phyloP scores from a whole-genome alignment of 2,329 filamentous ascomycete species.

The Venturia nashicola region DNA sequence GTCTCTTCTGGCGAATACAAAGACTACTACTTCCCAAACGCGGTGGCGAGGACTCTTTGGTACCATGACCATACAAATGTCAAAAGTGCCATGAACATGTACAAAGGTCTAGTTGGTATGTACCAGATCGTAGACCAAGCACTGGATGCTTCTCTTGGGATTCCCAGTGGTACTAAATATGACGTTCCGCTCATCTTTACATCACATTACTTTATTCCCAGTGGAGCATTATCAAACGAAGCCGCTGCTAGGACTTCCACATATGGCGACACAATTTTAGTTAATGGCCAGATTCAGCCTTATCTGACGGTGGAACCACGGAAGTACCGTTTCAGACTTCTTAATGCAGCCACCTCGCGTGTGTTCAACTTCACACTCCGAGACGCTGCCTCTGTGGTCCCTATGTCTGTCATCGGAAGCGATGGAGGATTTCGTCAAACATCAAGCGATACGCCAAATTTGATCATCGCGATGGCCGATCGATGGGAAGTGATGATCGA shows the following conservation, averaged over 20 bases:
- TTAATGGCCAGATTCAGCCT: conserved; percentile 47
- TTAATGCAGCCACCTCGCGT: conserved; percentile 29
- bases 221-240: too few species aligned
- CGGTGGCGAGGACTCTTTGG: conserved; percentile 43
- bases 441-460: conserved; percentile 30
- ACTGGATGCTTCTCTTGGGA: conserved; percentile 34
- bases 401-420: conserved; percentile 42
- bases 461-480: conserved; percentile 43
- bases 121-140: conserved; percentile 40
- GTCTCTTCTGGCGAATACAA: conserved; percentile 40
- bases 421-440: conserved; percentile 39
- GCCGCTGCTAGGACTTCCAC: too few species aligned
- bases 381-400: conserved; percentile 19
- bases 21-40: conserved; percentile 51
- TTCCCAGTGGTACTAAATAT: conserved; percentile 38
- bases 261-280: conserved; percentile 45
- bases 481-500: conserved; percentile 47
- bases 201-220: conserved; percentile 15
- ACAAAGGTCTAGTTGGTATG: conserved; percentile 39
- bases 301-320: conserved; percentile 44
- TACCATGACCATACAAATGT: conserved; percentile 26
- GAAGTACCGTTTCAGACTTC: conserved; percentile 46
- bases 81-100: conserved; percentile 35
- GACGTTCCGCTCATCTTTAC: conserved; percentile 16
- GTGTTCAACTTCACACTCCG: conserved; percentile 27